A percentile compares a stretch with the other conserved stretches of the same genome.
Conservation (phyloP, 176 grass and related monocot species). For the Zea luxurians region DNA sequence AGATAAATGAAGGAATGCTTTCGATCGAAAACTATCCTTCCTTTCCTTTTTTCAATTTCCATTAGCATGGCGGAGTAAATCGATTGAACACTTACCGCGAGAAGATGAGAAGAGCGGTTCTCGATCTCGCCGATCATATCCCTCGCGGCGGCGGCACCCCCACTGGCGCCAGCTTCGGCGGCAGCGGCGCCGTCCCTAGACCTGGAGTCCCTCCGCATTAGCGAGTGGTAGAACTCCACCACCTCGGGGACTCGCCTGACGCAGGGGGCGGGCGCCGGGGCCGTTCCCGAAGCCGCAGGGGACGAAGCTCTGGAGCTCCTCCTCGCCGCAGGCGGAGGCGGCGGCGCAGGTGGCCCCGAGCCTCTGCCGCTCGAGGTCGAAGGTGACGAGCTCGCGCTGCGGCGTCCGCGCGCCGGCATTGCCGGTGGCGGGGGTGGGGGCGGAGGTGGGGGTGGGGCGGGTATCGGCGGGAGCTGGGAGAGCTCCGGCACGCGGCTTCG, state of each 20-base stretch:
- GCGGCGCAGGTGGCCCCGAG: constrained; percentile 45
- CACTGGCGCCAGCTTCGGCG: constrained; percentile 17
- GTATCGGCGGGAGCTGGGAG: constrained; percentile 68
- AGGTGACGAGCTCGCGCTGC: constrained; percentile 40
- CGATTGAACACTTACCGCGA: constrained; percentile 61
- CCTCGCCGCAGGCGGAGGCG: constrained; percentile 41
- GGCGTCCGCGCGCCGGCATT: constrained; percentile 22
- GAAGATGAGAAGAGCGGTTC: constrained; percentile 91
- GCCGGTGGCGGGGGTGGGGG: constrained; percentile 31
- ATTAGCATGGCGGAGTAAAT: background rate
- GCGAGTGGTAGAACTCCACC: constrained; percentile 96
- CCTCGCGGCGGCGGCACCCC: constrained; percentile 45
- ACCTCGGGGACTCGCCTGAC: constrained; percentile 86
- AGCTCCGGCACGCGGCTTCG: constrained; percentile 46
- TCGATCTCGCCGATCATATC: constrained; percentile 99
- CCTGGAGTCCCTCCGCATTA: constrained; percentile 89
- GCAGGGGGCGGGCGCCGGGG: constrained; percentile 34
- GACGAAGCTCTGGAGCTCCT: constrained; percentile 7
- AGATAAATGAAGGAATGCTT: background rate
- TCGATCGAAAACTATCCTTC: background rate
- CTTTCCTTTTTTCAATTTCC: background rate
- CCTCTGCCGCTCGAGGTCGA: constrained; percentile 35
- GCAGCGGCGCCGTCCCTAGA: constrained; percentile 44
- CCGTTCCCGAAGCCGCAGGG: constrained; percentile 1
- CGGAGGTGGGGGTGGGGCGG: constrained; percentile 55